These are phyloP conservation scores for Plicaturopsis crispa DNA, from an alignment of 768 basidiomycete genomes.

Conservation along the genomic window DNA sequence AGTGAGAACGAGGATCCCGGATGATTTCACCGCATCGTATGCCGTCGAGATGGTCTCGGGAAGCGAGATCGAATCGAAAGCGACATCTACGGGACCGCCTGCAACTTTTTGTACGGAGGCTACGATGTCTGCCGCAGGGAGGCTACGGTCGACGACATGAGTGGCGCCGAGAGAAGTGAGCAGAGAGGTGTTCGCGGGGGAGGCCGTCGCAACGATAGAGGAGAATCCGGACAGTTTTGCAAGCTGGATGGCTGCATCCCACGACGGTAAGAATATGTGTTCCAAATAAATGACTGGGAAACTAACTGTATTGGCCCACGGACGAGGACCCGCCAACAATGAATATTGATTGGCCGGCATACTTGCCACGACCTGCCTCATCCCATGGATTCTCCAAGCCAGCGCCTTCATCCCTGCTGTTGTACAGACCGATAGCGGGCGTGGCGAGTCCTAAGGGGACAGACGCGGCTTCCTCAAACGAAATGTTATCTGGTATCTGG, in stretches of 20 bases:
- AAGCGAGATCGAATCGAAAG: constrained; percentile 10
- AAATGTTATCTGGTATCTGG: constrained; percentile 38
- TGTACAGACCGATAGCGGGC: constrained; percentile 44
- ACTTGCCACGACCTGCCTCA: constrained; percentile 27
- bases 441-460: constrained; percentile 42
- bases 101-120: constrained; percentile 6
- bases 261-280: too few relatives aligned
- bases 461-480: constrained; percentile 41
- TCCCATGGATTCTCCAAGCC: constrained; percentile 33
- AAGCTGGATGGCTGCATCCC: constrained; percentile 31
- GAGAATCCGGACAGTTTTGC: constrained; percentile 31
- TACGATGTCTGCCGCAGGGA: constrained; percentile 14
- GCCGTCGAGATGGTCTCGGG: constrained; percentile 8
- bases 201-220: constrained; percentile 33
- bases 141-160: constrained; percentile 26
- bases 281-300: too few relatives aligned
- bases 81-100: constrained; percentile 10
- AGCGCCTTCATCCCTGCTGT: constrained; percentile 25
- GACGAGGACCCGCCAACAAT: constrained; percentile 42
- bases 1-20: constrained; percentile 11
- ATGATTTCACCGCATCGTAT: constrained; percentile 4
- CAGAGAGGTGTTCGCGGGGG: constrained; percentile 17
- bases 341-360: constrained; percentile 35
- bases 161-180: constrained; percentile 33
- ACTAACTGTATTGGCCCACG: constrained; percentile 42